Base-by-base conservation (phyloP, 768 basidiomycete genomes). In the Mycena filopes region DNA sequence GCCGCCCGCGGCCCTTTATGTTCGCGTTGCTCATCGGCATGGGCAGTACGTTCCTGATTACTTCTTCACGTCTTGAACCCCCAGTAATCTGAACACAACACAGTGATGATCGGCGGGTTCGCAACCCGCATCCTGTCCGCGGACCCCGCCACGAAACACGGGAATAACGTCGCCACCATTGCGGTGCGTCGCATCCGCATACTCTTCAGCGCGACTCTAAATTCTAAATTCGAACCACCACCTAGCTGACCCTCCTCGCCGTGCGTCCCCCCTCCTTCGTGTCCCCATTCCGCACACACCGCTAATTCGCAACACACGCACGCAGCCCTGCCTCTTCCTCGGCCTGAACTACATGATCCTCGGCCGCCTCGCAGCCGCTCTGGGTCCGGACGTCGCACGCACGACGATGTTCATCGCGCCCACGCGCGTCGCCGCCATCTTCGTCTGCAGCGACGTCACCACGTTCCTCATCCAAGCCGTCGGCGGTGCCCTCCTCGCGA, bases 371-470 rank as follows among this genome's bases (percentile, higher is more conserved):
- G 43, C 45, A 1, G 43, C 13, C 13, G 12, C 47, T 1, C 54
- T 61, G 10, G 60, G 60, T 13, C 36, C 60, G 2, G 60, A 61
- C 21, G 31, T 61, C 18, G 2, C 60, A 20, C 45, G 25, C 16
- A 45, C 47, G 29, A 16, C 43, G 42, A 61, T 67, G 41, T 41
- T 67, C 43, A 47, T 67, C 25, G 38, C 43, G 46, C 60, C 55
- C 0, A 26, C 55, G 0, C 66, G 59, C 36, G 53, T 54, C 2
- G 53, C 53, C 6, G 41, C 53, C 8, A 54, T 54, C 33, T 54
- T 54, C 20, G 40, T 54, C 53, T 54, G 53, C 15, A 54, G 38
- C 53, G 53, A 54, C 16, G 16, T 54, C 4, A 13, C 15, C 25
- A 54, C 53, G 38, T 54, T 54, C 16, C 53, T 54, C 38, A 28